Base-by-base conservation (phyloP, 306 rosid species). In the Trifolium repens region DNA sequence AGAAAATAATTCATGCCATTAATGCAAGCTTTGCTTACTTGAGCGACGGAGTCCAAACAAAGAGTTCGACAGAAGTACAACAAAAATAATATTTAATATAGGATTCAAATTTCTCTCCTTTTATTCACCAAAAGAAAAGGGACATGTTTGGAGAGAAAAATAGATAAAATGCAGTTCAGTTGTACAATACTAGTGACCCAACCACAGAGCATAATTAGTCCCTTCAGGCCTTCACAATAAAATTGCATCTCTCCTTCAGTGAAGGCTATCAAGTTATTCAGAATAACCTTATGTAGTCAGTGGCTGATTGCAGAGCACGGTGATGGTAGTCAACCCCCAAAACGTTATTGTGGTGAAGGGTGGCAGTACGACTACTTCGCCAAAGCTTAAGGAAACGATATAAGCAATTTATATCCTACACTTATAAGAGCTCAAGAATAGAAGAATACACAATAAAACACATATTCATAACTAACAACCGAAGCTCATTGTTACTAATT, bases 1-100 rank as follows among this genome's bases (percentile, higher is more conserved):
- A 73, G 27, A 60, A 66, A 52, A 74, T n/a, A 58, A 67, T 49
- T 24, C 67, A 59, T 42, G 42, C 11, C 52, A 52, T 40, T 40
- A 59, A 40, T 17, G 43, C 47, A 50, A 39, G 10, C 30, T 59
- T 82, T 55, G n/a, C 35, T 66, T 49, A 67, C 8, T 37, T 42
- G 76, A 34, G 39, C 15, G 55, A 19, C 0, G 59, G 47, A 62
- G 39, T 22, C 26, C 67, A 67, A 27, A 69, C 71, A 76, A 59
- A 30, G 67, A 77, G 27, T 58, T 65, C 7, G 17, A 9, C 22
- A 55, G 35, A 37, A 44, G 69, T 68, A 59, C 52, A 67, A 40
- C 61, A n/a, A 19, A 55, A 69, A 17, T 27, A 3, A 30, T 32
- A 32, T 4, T 32, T 32, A 5, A 57, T 17, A 32, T 12, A 44